Evolutionary conservation across 805 yeast genomes (phyloP).

Genomic region (Lipomyces yamanashiensis): DNA sequence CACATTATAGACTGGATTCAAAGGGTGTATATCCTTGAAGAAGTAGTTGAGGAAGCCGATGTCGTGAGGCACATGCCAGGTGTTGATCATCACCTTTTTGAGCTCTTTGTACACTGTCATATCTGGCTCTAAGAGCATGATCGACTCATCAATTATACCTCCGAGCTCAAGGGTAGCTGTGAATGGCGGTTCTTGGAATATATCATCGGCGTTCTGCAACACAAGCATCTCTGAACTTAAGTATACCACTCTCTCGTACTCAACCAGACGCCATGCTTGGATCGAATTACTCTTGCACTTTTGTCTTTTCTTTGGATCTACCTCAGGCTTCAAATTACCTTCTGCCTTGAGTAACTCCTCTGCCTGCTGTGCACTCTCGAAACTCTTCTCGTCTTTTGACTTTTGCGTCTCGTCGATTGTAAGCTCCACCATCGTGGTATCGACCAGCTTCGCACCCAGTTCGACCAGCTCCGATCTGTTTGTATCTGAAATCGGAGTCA

Average conservation of each 20-base stretch:
- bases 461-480: conserved; percentile 23
- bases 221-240: conserved; percentile 34
- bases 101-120: conserved; percentile 29
- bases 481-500: conserved; percentile 21
- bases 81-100: conserved; percentile 17
- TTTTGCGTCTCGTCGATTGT: conserved; percentile 16
- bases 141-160: conserved; percentile 32
- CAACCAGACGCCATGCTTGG: conserved; percentile 34
- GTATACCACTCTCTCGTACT: conserved; percentile 29
- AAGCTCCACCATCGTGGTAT: conserved; percentile 21
- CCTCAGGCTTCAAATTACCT: conserved; percentile 4
- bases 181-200: conserved; percentile 31
- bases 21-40: conserved; percentile 29
- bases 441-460: conserved; percentile 35
- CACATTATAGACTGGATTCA: conserved; percentile 35
- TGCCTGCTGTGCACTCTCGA: conserved; percentile 5
- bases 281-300: conserved; percentile 28
- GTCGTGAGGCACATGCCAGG: conserved; percentile 25
- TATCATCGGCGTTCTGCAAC: conserved; percentile 26
- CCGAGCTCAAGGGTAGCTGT: conserved; percentile 34
- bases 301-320: background rate
- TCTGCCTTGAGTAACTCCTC: conserved; percentile 10
- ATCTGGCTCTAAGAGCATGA: conserved; percentile 32
- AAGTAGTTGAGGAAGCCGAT: conserved; percentile 28
- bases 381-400: conserved; percentile 20